These are phyloP conservation scores for Avena eriantha DNA, from an alignment of 176 grass and related monocot genomes.

Conservation along the genomic window DNA sequence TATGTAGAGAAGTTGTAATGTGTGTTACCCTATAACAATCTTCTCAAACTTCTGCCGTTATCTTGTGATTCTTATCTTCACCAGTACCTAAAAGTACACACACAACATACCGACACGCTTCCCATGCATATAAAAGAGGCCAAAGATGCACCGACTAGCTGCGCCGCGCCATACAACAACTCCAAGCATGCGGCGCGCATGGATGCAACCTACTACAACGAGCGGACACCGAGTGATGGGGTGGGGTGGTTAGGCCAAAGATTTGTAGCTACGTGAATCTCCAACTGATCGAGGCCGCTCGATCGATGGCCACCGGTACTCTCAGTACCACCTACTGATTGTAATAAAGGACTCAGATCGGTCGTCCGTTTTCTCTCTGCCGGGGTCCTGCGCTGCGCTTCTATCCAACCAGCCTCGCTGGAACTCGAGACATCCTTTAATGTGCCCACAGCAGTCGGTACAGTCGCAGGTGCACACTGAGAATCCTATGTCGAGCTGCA, in stretches of 20 bases:
- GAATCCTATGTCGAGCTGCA: slow-evolving; percentile 47
- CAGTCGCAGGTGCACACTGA: neutral
- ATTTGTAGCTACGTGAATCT: neutral
- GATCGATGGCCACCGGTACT: no score
- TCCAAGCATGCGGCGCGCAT: neutral
- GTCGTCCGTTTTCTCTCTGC: neutral
- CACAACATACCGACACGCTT: no score
- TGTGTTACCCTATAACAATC: no score
- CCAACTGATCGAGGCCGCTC: neutral
- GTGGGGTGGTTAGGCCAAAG: neutral
- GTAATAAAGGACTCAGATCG: neutral
- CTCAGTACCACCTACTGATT: neutral
- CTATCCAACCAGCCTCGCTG: slow-evolving; percentile 23
- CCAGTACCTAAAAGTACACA: no score
- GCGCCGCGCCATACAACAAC: no score
- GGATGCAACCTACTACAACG: neutral
- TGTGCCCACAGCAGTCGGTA: slow-evolving; percentile 1
- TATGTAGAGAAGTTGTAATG: no score
- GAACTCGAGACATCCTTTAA: slow-evolving; percentile 31
- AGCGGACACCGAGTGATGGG: slow-evolving; percentile 22
- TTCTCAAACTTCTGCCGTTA: no score
- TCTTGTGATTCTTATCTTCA: no score
- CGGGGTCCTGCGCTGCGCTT: neutral
- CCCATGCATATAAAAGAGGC: no score
- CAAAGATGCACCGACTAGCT: no score